These are phyloP conservation scores for Pseudocercospora vitis DNA, from an alignment of 2,329 filamentous ascomycete species.

Conservation along the genomic window DNA sequence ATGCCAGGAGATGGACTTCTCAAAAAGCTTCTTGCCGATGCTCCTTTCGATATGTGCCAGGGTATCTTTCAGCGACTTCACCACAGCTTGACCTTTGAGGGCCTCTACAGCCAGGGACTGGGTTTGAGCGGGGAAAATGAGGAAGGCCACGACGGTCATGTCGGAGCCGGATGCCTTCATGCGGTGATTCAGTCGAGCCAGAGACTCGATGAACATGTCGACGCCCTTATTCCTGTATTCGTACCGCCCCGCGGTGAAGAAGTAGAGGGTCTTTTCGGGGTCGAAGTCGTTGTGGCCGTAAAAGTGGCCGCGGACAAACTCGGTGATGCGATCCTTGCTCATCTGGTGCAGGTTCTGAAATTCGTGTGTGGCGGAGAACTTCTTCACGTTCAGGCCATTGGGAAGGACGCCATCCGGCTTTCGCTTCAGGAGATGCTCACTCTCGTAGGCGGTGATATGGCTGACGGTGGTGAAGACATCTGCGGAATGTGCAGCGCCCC, in stretches of 20 bases:
- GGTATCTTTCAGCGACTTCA: conserved; percentile 92
- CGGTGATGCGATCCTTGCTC: conserved; percentile 95
- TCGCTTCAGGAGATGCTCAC: conserved; percentile 93
- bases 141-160: conserved; percentile 92
- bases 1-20: conserved; percentile 91
- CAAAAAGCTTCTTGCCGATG: conserved; percentile 90
- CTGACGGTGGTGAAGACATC: conserved; percentile 99
- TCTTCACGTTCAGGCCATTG: conserved; percentile 96
- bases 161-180: conserved; percentile 83
- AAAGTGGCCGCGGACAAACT: conserved; percentile 97
- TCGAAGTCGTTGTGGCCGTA: conserved; percentile 98
- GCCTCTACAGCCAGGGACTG: conserved; percentile 93
- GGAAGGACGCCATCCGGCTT: conserved; percentile 96
- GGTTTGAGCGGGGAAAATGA: conserved; percentile 98
- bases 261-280: conserved; percentile 92
- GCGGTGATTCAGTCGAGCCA: conserved; percentile 90
- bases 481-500: conserved; percentile 83
- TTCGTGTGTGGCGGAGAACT: conserved; percentile 97
- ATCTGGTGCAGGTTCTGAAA: conserved; percentile 98
- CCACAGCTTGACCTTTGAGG: conserved; percentile 92
- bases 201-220: conserved; percentile 98
- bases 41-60: conserved; percentile 89
- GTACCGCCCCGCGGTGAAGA: conserved; percentile 96
- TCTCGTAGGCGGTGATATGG: conserved; percentile 97
- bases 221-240: conserved; percentile 98